Percentiles rank a stretch among this genome's conserved stretches.
phyloP scores from a whole-genome alignment of 2,329 filamentous ascomycete species.

The Fusarium haematococcum region DNA sequence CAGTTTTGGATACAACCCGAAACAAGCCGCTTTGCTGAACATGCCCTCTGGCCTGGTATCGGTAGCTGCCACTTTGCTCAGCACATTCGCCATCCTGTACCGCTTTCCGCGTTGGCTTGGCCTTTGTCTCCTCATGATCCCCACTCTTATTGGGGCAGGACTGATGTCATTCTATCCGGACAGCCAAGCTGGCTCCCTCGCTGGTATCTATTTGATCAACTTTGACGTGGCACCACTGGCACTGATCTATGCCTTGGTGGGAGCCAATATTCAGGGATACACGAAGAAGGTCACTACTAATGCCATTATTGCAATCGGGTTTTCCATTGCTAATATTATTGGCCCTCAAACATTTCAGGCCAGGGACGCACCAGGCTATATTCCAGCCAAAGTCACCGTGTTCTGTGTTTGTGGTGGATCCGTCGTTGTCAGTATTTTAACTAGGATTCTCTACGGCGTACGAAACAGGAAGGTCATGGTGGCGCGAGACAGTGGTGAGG shows the following conservation, averaged over 20 bases:
- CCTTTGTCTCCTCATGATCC: slow-evolving; percentile 40
- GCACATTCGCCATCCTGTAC: slow-evolving; percentile 41
- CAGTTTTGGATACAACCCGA: slow-evolving; percentile 50
- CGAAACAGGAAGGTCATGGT: background rate
- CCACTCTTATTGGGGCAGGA: slow-evolving; percentile 40
- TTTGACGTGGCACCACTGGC: slow-evolving; percentile 65
- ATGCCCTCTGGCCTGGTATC: slow-evolving; percentile 41
- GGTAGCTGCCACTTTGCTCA: slow-evolving; percentile 34
- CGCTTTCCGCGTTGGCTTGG: slow-evolving; percentile 45
- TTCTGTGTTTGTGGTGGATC: slow-evolving; percentile 19
- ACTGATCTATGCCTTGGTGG: slow-evolving; percentile 62
- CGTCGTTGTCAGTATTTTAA: slow-evolving; percentile 18
- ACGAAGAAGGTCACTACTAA: slow-evolving; percentile 52
- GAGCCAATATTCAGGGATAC: slow-evolving; percentile 60
- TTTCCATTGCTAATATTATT: slow-evolving; percentile 22
- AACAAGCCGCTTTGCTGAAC: slow-evolving; percentile 61
- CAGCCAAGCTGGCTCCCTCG: slow-evolving; percentile 47
- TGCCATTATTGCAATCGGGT: slow-evolving; percentile 15
- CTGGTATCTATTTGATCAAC: slow-evolving; percentile 48
- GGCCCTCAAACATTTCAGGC: slow-evolving; percentile 43
- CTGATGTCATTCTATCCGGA: slow-evolving; percentile 44
- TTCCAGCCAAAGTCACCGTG: slow-evolving; percentile 58
- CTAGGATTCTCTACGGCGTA: slow-evolving; percentile 24
- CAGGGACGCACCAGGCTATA: slow-evolving; percentile 61
- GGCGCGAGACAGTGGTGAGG: background rate